Percentiles rank a stretch among this genome's conserved stretches.
Evolutionary conservation across 495 filamentous ascomycete genomes (phyloP).

Genomic region (Physcia stellaris): DNA sequence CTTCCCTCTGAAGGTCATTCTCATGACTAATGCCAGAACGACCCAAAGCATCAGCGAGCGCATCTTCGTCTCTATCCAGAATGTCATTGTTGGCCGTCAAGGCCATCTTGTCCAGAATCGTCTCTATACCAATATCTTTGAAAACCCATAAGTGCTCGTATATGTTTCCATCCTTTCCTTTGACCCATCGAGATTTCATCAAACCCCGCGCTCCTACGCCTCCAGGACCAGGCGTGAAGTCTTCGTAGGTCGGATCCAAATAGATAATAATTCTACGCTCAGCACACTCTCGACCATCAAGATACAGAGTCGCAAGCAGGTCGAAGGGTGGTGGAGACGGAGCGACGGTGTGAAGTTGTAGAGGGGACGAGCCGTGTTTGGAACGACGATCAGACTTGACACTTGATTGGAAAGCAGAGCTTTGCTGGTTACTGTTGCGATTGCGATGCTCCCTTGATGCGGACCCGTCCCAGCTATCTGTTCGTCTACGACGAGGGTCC

Average conservation of each 20-base stretch:
- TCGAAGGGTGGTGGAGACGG: conserved; percentile 10
- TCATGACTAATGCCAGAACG: conserved; percentile 3
- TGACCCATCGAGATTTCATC: conserved; percentile 11
- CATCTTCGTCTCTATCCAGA: conserved; percentile 8
- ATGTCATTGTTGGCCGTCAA: conserved; percentile 2
- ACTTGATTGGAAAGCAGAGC: too few species aligned
- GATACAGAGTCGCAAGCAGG: conserved; percentile 16
- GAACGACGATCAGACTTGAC: too few species aligned
- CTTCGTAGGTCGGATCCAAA: conserved; percentile 11
- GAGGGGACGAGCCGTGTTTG: too few species aligned
- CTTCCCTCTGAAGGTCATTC: conserved; percentile 1
- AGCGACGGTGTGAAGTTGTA: background rate
- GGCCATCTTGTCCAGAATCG: conserved; percentile 14
- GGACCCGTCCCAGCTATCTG: too few species aligned
- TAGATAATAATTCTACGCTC: conserved; percentile 16
- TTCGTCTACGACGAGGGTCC: too few species aligned
- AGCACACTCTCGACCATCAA: conserved; percentile 16
- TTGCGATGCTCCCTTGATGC: too few species aligned
- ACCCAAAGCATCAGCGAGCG: conserved; percentile 11
- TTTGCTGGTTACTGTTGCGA: too few species aligned
- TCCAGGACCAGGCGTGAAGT: conserved; percentile 9
- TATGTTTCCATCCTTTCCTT: conserved; percentile 13
- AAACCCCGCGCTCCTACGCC: too few species aligned
- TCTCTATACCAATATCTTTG: conserved; percentile 20
- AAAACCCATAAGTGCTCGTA: conserved; percentile 16